Evolutionary conservation across 805 yeast genomes (phyloP).

Genomic region (Starmerella bombi): DNA sequence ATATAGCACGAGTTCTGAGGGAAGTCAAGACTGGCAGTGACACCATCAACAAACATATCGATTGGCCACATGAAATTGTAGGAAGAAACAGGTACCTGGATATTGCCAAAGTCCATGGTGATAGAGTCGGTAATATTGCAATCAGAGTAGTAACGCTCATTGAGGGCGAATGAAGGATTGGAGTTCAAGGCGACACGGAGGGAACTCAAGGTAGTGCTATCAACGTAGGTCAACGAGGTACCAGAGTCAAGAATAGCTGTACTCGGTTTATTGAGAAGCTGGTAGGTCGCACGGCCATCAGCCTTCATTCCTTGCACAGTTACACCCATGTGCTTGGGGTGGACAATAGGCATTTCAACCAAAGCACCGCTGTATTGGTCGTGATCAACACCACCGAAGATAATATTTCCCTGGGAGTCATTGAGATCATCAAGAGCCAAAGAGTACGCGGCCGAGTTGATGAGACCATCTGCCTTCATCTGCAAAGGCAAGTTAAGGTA

Average conservation of each 20-base stretch:
- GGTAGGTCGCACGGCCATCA: slow-evolving; percentile 22
- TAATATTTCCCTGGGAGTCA: slow-evolving; percentile 35
- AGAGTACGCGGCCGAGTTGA: slow-evolving; percentile 48
- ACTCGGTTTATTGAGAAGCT: slow-evolving; percentile 20
- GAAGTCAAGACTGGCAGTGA: slow-evolving; percentile 24
- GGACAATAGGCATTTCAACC: slow-evolving; percentile 27
- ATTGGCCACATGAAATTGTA: slow-evolving; percentile 29
- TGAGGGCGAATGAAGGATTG: slow-evolving; percentile 28
- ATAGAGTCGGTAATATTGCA: slow-evolving; percentile 27
- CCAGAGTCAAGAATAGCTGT: slow-evolving; percentile 43
- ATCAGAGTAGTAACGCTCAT: slow-evolving; percentile 28
- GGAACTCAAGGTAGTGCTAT: slow-evolving; percentile 26
- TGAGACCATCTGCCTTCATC: slow-evolving; percentile 46
- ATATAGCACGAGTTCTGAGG: slow-evolving; percentile 29
- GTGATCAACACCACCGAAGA: slow-evolving; percentile 46
- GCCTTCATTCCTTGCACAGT: slow-evolving; percentile 21
- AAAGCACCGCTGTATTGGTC: slow-evolving; percentile 36
- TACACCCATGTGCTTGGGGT: slow-evolving; percentile 28
- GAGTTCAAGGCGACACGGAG: slow-evolving; percentile 30
- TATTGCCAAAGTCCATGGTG: slow-evolving; percentile 25
- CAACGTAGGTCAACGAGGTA: slow-evolving; percentile 40
- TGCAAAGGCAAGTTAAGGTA: slow-evolving; percentile 58
- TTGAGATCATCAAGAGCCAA: slow-evolving; percentile 39
- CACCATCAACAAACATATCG: slow-evolving; percentile 23
- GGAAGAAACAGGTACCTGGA: slow-evolving; percentile 23